phyloP scores from a whole-genome alignment of 2,329 filamentous ascomycete species.

The Diaporthe sp. region DNA sequence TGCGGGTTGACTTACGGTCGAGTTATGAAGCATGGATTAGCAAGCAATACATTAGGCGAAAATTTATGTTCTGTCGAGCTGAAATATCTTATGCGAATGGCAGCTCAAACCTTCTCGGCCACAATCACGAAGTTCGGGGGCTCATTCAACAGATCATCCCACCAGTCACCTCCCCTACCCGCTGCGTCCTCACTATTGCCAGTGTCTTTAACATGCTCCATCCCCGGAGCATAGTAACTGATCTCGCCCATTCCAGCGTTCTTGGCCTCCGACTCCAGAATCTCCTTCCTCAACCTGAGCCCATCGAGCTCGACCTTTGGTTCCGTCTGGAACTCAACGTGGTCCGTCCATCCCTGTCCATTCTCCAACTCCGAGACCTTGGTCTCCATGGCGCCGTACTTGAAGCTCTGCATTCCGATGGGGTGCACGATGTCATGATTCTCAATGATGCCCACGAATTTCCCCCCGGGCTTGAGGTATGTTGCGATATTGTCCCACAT shows the following conservation, averaged over 20 bases:
- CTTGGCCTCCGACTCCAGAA: neutral
- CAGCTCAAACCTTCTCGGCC: neutral
- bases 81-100: too few relatives aligned
- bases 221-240: neutral
- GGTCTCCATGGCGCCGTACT: slow-evolving; percentile 4
- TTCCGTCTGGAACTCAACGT: neutral
- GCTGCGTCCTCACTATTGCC: accelerated
- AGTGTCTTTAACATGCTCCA: neutral
- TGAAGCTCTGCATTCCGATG: neutral
- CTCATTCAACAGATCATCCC: neutral
- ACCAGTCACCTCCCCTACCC: neutral
- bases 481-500: slow-evolving; percentile 7
- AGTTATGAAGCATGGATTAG: too few relatives aligned
- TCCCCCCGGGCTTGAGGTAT: neutral
- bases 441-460: neutral
- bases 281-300: slow-evolving; percentile 5
- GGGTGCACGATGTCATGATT: slow-evolving; percentile 9
- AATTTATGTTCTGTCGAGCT: too few relatives aligned
- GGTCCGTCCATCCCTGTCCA: neutral
- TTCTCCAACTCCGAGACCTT: neutral
- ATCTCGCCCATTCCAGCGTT: neutral
- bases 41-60: too few relatives aligned
- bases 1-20: too few relatives aligned
- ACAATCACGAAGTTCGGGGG: slow-evolving; percentile 4
- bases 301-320: neutral